Conservation (phyloP, 768 basidiomycete genomes). For the Suillus alpinus region DNA sequence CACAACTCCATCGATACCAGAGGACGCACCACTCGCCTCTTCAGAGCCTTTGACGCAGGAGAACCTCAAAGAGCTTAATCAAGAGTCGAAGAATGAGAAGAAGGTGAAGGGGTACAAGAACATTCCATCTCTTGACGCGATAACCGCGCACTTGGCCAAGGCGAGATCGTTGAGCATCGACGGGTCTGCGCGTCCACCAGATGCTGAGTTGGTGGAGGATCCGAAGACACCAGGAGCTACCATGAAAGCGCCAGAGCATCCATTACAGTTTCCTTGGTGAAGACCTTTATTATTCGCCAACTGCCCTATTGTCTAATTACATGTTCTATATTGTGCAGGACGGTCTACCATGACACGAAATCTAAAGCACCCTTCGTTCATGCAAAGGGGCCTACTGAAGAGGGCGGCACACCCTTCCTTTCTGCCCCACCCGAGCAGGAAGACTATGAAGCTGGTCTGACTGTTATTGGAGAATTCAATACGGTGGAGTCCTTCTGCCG, state of each 20-base stretch:
- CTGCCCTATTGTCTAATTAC: neutral
- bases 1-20: conserved; percentile 38
- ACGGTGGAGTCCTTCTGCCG: conserved; percentile 90
- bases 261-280: conserved; percentile 80
- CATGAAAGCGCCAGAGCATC: conserved; percentile 71
- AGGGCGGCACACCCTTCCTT: conserved; percentile 29
- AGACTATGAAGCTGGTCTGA: conserved; percentile 84
- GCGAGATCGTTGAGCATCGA: conserved; percentile 57
- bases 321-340: conserved; percentile 66
- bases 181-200: conserved; percentile 67
- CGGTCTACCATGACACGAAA: conserved; percentile 88
- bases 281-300: conserved; percentile 18
- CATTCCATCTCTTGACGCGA: conserved; percentile 81
- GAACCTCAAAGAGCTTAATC: conserved; percentile 60
- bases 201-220: conserved; percentile 76
- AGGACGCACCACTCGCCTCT: conserved; percentile 31
- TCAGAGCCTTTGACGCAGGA: conserved; percentile 58
- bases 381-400: conserved; percentile 27
- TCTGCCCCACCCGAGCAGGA: conserved; percentile 55
- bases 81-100: conserved; percentile 43
- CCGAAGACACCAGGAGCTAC: conserved; percentile 79
- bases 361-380: conserved; percentile 62
- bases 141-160: conserved; percentile 76
- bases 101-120: conserved; percentile 77
- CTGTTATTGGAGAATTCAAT: conserved; percentile 84